A percentile compares a stretch with the other conserved stretches of the same genome.
Conservation (phyloP, 164 flowering plant genomes). For the Stephania japonica region DNA sequence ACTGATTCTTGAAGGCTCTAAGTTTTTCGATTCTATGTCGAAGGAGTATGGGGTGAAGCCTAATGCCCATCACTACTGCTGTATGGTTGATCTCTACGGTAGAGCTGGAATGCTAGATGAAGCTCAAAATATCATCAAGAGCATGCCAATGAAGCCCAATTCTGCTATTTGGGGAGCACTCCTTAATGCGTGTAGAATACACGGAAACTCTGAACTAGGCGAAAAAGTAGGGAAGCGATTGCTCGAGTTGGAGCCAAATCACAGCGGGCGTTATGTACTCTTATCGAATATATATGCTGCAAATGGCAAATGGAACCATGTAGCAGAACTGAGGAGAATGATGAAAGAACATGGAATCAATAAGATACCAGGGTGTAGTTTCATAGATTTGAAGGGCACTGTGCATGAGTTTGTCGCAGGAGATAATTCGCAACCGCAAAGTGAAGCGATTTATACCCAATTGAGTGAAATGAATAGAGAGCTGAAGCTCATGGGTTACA, state of each 20-base stretch:
- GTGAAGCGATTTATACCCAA: slow-evolving; percentile 24
- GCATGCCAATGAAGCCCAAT: slow-evolving; percentile 19
- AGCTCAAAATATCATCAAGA: slow-evolving; percentile 11
- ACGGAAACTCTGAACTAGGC: slow-evolving; percentile 16
- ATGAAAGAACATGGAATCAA: slow-evolving; percentile 30
- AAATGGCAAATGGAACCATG: slow-evolving; percentile 33
- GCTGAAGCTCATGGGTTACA: slow-evolving; percentile 19
- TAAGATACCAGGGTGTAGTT: slow-evolving; percentile 27
- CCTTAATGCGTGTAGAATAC: slow-evolving; percentile 21
- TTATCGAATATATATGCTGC: slow-evolving; percentile 36
- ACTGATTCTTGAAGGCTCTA: slow-evolving; percentile 5
- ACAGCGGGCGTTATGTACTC: slow-evolving; percentile 26
- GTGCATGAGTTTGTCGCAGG: slow-evolving; percentile 33
- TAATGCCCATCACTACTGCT: slow-evolving; percentile 19
- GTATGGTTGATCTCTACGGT: slow-evolving; percentile 24
- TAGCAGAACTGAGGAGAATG: slow-evolving; percentile 22
- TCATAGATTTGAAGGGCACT: slow-evolving; percentile 16
- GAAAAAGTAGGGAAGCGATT: slow-evolving; percentile 19
- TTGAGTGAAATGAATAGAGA: slow-evolving; percentile 26
- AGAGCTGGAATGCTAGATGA: slow-evolving; percentile 20
- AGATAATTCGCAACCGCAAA: slow-evolving; percentile 25
- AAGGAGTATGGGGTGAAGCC: slow-evolving; percentile 13
- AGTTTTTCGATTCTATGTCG: slow-evolving; percentile 16
- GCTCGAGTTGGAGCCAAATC: slow-evolving; percentile 25
- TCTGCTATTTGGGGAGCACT: slow-evolving; percentile 16